Percentiles rank a stretch among this genome's conserved stretches.
These are phyloP conservation scores for Adansonia rubrostipa DNA, from an alignment of 441 rosid genomes.

Conservation along the genomic window DNA sequence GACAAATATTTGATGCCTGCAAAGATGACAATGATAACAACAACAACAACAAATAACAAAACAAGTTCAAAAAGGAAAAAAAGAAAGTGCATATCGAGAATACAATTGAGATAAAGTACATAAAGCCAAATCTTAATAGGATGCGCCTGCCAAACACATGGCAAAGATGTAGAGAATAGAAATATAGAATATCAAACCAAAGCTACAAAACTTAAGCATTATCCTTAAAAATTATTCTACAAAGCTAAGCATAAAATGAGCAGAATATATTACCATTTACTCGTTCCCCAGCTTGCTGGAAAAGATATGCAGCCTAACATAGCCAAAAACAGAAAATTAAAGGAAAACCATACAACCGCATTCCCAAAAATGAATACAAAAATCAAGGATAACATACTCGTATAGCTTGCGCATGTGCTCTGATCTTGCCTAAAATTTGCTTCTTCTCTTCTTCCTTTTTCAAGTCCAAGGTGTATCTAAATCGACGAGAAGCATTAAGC, in stretches of 20 bases:
- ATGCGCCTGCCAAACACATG: not conserved
- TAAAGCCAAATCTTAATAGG: not conserved
- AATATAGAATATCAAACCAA: not conserved
- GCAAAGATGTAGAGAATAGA: not conserved
- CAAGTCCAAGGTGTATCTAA: constrained; percentile 91
- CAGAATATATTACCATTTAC: constrained; percentile 57
- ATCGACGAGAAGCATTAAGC: constrained; percentile 93
- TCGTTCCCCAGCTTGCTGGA: constrained; percentile 56
- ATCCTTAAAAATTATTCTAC: not conserved
- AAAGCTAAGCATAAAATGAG: not conserved
- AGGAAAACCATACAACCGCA: constrained; percentile 9
- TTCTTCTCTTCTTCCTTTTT: constrained; percentile 85
- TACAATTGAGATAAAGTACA: not conserved
- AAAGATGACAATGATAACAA: too few relatives aligned
- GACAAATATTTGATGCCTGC: too few relatives aligned
- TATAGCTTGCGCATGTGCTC: constrained; percentile 86
- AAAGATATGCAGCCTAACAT: constrained; percentile 86
- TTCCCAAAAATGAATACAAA: not conserved
- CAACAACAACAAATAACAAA: too few relatives aligned
- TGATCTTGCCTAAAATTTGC: constrained; percentile 67
- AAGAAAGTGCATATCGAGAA: not conserved
- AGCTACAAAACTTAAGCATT: not conserved
- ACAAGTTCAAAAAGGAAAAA: too few relatives aligned
- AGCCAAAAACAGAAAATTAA: constrained; percentile 15
- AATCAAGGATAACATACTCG: constrained; percentile 45